Base-by-base conservation (phyloP, 208 protist species). In the Trypanosoma rangeli region DNA sequence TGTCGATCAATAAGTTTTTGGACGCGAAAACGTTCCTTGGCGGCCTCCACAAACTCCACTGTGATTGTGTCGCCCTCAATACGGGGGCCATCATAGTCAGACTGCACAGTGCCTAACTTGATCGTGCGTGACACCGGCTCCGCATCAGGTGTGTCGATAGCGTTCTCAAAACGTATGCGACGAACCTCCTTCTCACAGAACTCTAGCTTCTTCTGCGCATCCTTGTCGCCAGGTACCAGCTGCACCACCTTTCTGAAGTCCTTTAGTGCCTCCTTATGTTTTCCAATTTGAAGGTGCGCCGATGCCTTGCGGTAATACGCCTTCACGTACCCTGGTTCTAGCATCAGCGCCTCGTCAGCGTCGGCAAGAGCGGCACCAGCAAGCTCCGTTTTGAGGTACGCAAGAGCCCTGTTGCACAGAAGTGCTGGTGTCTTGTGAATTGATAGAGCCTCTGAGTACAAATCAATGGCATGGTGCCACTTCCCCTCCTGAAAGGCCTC, bases 281-380 rank as follows among this genome's bases (percentile, higher is more conserved):
- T 97, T 8, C 90, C 88, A 5, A 99, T 82, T 16, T 87, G 82
- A 26, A 99, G 83, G 73, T 98, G 83, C 0, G 97, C 97, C 1
- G 92, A 95, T 24, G 95, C 98, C 49, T 97, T 91, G 69, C 98
- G 90, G 84, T 99, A 99, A 78, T 99, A 98, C 15, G 95, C 98
- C 87, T 99, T 99, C 4, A 98, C 83, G 61, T 97, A 99, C 46
- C 74, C 84, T 1, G 91, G 89, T 50, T 99, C 97, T 18, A 99
- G 52, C 24, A 87, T 78, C 31, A 99, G 85, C 13, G 97, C 91
- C 55, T 84, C 86, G 16, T 94, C 86, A 26, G 97, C 97, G 65
- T 99, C 98, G 0, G 76, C 56, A 16, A 99, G 78, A 13, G 98
- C 97, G 5, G 86, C 86, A 16, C 98, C 97, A 58, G 91, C 82